Conservation (phyloP, 176 grass and related monocot genomes). For the Cenchrus americanus region DNA sequence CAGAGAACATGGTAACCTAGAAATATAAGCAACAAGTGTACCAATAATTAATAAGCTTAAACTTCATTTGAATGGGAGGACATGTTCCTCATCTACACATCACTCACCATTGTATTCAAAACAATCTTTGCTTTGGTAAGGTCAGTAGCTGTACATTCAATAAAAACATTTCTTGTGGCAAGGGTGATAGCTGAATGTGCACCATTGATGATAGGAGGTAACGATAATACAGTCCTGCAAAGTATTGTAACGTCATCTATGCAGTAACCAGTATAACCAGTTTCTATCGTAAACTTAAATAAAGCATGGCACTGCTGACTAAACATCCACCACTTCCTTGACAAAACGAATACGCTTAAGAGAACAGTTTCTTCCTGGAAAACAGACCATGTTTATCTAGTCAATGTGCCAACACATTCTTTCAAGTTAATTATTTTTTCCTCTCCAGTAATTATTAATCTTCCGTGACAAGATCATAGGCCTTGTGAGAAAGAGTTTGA, state of each 20-base stretch:
- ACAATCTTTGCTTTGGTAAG: slow-evolving; percentile 99
- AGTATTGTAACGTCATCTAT: slow-evolving; percentile 35
- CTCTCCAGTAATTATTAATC: not conserved
- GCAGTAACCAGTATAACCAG: slow-evolving; percentile 15
- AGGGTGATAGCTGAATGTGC: slow-evolving; percentile 91
- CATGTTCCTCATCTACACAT: slow-evolving; percentile 12
- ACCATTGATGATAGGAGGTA: slow-evolving; percentile 95
- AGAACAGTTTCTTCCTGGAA: not conserved
- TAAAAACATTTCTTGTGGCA: slow-evolving; percentile 84
- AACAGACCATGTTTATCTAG: not conserved
- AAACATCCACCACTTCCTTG: slow-evolving; percentile 29
- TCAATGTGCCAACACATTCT: not conserved
- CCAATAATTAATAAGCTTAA: slow-evolving; percentile 28
- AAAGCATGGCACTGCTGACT: slow-evolving; percentile 9
- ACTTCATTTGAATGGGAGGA: slow-evolving; percentile 21
- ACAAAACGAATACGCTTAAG: not conserved
- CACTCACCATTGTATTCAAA: slow-evolving; percentile 90
- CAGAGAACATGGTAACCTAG: slow-evolving; percentile 93
- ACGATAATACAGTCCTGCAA: slow-evolving; percentile 84
- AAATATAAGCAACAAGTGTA: slow-evolving; percentile 40
- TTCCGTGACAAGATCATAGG: not conserved
- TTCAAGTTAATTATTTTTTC: slow-evolving; percentile 1
- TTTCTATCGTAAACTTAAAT: not conserved
- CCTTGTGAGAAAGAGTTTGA: not conserved
- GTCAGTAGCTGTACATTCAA: slow-evolving; percentile 97